Conservation (phyloP, 2,329 filamentous ascomycete genomes). For the Chaetomiaceae sp. region DNA sequence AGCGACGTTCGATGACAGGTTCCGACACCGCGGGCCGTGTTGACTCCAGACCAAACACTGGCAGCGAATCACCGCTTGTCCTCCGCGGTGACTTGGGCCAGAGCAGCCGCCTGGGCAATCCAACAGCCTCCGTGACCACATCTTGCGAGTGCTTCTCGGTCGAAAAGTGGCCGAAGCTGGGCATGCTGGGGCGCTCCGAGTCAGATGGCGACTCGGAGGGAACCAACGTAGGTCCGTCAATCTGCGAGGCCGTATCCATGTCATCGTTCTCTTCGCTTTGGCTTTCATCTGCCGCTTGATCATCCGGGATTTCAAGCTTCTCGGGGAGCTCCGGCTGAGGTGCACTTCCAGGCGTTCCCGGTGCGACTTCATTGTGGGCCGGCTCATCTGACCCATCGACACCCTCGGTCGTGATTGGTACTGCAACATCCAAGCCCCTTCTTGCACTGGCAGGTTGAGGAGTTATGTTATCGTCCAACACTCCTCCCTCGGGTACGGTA, state of each 20-base stretch:
- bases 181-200: conserved; percentile 4
- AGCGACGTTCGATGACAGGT: neutral
- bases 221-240: conserved; percentile 22
- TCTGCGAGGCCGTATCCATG: conserved; percentile 9
- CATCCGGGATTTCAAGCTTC: neutral
- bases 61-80: neutral
- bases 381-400: neutral
- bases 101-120: conserved; percentile 19
- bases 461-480: neutral
- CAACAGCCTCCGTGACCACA: neutral
- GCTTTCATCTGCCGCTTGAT: neutral
- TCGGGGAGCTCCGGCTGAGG: neutral
- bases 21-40: neutral
- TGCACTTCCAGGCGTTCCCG: neutral
- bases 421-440: neutral
- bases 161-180: conserved; percentile 19
- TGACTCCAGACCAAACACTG: neutral
- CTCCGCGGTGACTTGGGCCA: conserved; percentile 19
- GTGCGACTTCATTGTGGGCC: neutral
- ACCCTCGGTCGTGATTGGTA: neutral
- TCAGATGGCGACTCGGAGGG: neutral
- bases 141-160: conserved; percentile 18
- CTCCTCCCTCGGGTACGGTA: too few relatives aligned
- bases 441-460: neutral
- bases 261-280: neutral